Percentiles rank a stretch among this genome's conserved stretches.
phyloP scores from a whole-genome alignment of 2,329 filamentous ascomycete genomes.

The Aspergillus calidoustus region DNA sequence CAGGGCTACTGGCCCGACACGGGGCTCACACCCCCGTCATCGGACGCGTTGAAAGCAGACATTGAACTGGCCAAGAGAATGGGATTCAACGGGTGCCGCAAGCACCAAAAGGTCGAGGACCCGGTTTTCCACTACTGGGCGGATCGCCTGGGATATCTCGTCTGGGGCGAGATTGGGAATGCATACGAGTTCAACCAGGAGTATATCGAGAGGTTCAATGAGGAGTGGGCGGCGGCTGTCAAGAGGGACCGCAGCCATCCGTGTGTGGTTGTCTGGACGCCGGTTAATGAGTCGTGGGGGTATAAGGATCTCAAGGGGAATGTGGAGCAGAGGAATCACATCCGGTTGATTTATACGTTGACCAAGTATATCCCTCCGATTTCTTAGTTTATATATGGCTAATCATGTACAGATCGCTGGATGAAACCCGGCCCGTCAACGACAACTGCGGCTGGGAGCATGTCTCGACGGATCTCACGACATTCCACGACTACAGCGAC shows the following conservation, averaged over 20 bases:
- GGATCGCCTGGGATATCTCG: conserved; percentile 66
- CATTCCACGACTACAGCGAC: conserved; percentile 71
- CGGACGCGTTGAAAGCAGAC: conserved; percentile 69
- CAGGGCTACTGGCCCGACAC: conserved; percentile 76
- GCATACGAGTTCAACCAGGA: conserved; percentile 65
- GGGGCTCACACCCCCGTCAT: conserved; percentile 66
- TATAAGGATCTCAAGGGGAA: conserved; percentile 63
- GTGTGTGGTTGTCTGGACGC: conserved; percentile 68
- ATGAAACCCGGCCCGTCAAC: conserved; percentile 68
- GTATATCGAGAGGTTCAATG: conserved; percentile 64
- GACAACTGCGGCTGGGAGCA: conserved; percentile 77
- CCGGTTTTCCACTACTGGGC: conserved; percentile 70
- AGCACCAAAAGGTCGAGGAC: conserved; percentile 69
- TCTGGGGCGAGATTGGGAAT: conserved; percentile 74
- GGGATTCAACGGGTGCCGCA: conserved; percentile 72
- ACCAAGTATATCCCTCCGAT: conserved; percentile 54
- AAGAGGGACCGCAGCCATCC: conserved; percentile 69
- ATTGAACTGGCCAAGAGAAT: conserved; percentile 65
- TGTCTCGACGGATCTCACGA: conserved; percentile 66
- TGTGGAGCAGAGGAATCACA: conserved; percentile 65
- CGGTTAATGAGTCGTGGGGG: conserved; percentile 68
- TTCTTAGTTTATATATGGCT: too few species aligned
- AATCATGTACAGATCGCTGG: conserved; percentile 51
- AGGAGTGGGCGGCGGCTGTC: conserved; percentile 68
- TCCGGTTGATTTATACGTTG: conserved; percentile 65